Percentiles rank a stretch among this genome's conserved stretches.
Evolutionary conservation across 495 filamentous ascomycete genomes (phyloP).

Genomic region (Penicillium subrubescens): DNA sequence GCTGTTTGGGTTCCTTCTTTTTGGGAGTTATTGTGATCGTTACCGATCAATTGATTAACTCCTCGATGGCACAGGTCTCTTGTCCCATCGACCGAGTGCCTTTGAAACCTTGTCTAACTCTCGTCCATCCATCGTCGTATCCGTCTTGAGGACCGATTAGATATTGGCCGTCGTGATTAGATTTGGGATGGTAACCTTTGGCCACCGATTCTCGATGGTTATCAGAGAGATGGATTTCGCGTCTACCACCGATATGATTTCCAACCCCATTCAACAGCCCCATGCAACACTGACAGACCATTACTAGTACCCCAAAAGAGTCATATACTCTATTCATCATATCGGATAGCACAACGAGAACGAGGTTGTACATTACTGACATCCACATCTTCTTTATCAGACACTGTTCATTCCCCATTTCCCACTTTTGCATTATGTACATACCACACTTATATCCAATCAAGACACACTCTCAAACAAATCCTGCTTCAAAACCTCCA

Average conservation of each 20-base stretch:
- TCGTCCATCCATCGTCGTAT: conserved; percentile 13
- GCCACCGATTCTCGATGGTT: background rate
- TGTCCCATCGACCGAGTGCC: conserved; percentile 28
- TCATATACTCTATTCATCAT: no score
- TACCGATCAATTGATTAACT: conserved; percentile 29
- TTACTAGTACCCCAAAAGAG: background rate
- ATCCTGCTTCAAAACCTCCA: conserved; percentile 46
- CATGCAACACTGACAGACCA: background rate
- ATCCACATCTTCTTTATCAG: no score
- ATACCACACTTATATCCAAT: background rate
- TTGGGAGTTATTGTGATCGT: conserved; percentile 10
- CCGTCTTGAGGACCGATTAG: conserved; percentile 1
- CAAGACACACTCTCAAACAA: conserved; percentile 30
- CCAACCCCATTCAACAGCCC: background rate
- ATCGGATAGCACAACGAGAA: no score
- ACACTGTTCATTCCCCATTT: background rate
- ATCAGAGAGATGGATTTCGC: background rate
- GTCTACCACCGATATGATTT: background rate
- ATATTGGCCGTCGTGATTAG: background rate
- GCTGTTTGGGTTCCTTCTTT: conserved; percentile 12
- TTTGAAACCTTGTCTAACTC: conserved; percentile 23
- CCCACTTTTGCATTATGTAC: background rate
- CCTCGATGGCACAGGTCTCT: conserved; percentile 23
- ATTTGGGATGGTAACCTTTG: background rate
- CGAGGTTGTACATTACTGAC: background rate